Evolutionary conservation across 2,329 filamentous ascomycete genomes (phyloP).

Genomic region (Xylariaceae sp.): DNA sequence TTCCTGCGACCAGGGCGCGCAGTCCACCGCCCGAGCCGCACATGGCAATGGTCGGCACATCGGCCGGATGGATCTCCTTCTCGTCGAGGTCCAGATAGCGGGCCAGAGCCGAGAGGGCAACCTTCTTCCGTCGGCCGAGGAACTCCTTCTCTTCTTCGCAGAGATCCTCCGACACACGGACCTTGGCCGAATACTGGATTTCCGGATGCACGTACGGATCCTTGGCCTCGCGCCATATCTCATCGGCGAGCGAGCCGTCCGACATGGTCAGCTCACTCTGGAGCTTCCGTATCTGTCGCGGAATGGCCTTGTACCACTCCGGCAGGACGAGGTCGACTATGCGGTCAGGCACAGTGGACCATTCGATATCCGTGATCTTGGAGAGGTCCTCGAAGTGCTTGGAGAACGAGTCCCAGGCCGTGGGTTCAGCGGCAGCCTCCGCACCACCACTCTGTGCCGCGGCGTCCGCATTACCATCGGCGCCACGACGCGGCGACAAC

Average conservation of each 20-base stretch:
- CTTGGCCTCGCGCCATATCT: constrained; percentile 89
- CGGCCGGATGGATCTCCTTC: constrained; percentile 80
- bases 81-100: constrained; percentile 75
- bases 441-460: neutral
- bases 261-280: constrained; percentile 83
- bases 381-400: constrained; percentile 49
- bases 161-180: constrained; percentile 74
- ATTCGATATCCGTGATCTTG: constrained; percentile 49
- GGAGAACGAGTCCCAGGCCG: constrained; percentile 46
- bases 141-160: constrained; percentile 81
- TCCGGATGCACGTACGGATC: constrained; percentile 82
- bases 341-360: constrained; percentile 48
- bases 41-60: constrained; percentile 88
- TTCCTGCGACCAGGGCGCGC: constrained; percentile 81
- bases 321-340: constrained; percentile 71
- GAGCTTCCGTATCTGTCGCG: constrained; percentile 72
- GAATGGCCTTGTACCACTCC: constrained; percentile 73
- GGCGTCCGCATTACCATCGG: constrained; percentile 1
- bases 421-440: constrained; percentile 16
- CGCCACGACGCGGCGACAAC: too few species aligned
- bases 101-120: constrained; percentile 69
- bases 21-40: constrained; percentile 91
- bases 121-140: constrained; percentile 59
- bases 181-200: constrained; percentile 72
- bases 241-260: constrained; percentile 80